Evolutionary conservation across 306 rosid species (phyloP).

Genomic region (Arachis stenosperma): DNA sequence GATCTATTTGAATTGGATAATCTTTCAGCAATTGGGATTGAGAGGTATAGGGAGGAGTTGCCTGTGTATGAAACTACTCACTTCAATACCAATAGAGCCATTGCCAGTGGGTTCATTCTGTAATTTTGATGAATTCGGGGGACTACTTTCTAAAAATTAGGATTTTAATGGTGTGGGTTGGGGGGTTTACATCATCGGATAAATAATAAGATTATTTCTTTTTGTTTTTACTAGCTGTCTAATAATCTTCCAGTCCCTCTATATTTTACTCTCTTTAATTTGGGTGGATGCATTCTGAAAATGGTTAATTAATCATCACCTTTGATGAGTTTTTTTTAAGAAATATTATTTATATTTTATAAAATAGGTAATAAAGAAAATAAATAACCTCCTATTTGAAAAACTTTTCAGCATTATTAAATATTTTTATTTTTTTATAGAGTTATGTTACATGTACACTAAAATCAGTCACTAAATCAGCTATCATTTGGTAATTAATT

Average conservation of each 20-base stretch:
- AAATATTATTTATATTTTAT: too few species aligned
- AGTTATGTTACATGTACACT: too few species aligned
- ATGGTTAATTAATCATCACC: too few species aligned
- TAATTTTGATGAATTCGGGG: constrained; percentile 48
- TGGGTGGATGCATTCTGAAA: too few species aligned
- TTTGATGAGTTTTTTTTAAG: too few species aligned
- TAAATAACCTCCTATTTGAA: too few species aligned
- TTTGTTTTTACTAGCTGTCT: not conserved
- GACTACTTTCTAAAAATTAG: constrained; percentile 39
- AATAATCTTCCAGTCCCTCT: too few species aligned
- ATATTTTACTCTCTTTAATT: not conserved
- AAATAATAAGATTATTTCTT: constrained; percentile 53
- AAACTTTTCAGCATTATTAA: too few species aligned
- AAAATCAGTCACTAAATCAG: too few species aligned
- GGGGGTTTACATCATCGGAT: constrained; percentile 63
- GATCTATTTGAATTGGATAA: constrained; percentile 96
- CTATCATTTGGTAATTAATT: too few species aligned
- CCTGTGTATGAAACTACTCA: constrained; percentile 97
- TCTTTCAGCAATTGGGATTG: constrained; percentile 82
- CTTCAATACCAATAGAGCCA: constrained; percentile 78
- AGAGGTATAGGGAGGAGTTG: constrained; percentile 82
- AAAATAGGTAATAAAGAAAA: too few species aligned
- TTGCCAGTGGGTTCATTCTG: constrained; percentile 78
- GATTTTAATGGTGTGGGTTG: constrained; percentile 50
- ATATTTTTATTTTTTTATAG: too few species aligned